Evolutionary conservation across 495 filamentous ascomycete species (phyloP), one percentile per base, ranked within the genome.

Genomic region (Penicillium paxilli): DNA sequence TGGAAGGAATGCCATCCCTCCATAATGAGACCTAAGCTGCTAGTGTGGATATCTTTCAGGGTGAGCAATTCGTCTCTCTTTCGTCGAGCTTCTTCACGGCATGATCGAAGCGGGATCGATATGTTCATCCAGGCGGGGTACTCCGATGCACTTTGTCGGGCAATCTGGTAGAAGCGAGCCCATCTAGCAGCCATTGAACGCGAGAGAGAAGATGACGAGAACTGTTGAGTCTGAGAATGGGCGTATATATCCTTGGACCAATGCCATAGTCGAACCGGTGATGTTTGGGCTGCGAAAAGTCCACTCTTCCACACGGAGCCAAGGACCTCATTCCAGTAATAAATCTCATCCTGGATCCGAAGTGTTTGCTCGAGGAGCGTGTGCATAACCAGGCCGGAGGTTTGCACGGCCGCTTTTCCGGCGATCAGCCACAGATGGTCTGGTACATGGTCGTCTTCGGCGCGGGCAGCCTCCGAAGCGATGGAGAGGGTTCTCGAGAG

Each of bases 311-410:
- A 76, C 32, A 86, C 81, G 11, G 89, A 92, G 1, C 82, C 80
- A 37, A 94, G 69, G 1, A 96, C 79, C 49, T 91, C 84, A 54
- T 96, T 88, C 94, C 94, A 98, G 64, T 98, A 98, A 72, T 83
- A 87, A 32, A 95, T 87, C 62, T 97, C 90, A 37, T 94, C 85
- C 49, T 82, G 85, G 8, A 98, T 60, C 0, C 84, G 83, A n/a
- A 94, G 82, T 14, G 89, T 91, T 55, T 91, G 86, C 24, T 91
- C 84, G 5, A 96, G 72, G 2, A 98, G 74, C 0, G 79, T 80
- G 55, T 84, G 81, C 55, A 97, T 69, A 14, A 92, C 72, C 16
- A 89, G 65, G 1, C 94, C 93, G 55, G 96, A 92, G 0, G 84
- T 84, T 63, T 96, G 92, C 21, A 88, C 80, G 0, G 92, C 87